A percentile compares a stretch with the other conserved stretches of the same genome.
These are phyloP conservation scores for Dalechampia spathulata DNA, from an alignment of 441 rosid species.

Conservation along the genomic window DNA sequence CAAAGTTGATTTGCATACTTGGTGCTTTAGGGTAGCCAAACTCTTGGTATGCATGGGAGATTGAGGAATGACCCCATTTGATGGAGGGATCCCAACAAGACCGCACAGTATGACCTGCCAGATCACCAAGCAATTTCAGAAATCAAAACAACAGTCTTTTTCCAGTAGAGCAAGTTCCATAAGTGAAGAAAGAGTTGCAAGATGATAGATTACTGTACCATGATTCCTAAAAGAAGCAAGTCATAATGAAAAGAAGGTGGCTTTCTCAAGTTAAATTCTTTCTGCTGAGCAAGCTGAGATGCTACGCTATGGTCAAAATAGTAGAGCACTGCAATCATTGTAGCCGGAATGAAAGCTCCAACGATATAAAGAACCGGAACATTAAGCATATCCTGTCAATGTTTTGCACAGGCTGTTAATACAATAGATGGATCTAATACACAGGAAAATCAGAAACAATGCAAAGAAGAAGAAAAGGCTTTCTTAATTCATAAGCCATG, in stretches of 20 bases:
- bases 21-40: conserved; percentile 67
- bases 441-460: conserved; percentile 6
- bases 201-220: conserved; percentile 31
- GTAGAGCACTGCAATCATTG: conserved; percentile 78
- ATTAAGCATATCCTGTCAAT: conserved; percentile 52
- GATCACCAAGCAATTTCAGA: background rate
- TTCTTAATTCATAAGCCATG: conserved; percentile 11
- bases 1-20: conserved; percentile 32
- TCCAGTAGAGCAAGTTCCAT: background rate
- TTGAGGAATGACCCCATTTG: conserved; percentile 82
- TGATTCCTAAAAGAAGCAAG: conserved; percentile 62
- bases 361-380: conserved; percentile 60
- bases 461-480: background rate
- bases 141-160: background rate
- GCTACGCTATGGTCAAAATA: conserved; percentile 84
- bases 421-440: background rate
- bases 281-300: conserved; percentile 73
- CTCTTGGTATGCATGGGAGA: conserved; percentile 84
- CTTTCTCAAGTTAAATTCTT: conserved; percentile 66
- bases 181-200: background rate
- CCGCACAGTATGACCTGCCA: conserved; percentile 61
- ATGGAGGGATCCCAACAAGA: conserved; percentile 72
- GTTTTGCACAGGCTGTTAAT: background rate
- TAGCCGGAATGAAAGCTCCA: conserved; percentile 77
- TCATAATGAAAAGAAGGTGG: conserved; percentile 75